Percentiles rank a stretch among this genome's conserved stretches.
Evolutionary conservation across 106 monocot genomes (phyloP).

Genomic region (Acanthochlamys bracteata): DNA sequence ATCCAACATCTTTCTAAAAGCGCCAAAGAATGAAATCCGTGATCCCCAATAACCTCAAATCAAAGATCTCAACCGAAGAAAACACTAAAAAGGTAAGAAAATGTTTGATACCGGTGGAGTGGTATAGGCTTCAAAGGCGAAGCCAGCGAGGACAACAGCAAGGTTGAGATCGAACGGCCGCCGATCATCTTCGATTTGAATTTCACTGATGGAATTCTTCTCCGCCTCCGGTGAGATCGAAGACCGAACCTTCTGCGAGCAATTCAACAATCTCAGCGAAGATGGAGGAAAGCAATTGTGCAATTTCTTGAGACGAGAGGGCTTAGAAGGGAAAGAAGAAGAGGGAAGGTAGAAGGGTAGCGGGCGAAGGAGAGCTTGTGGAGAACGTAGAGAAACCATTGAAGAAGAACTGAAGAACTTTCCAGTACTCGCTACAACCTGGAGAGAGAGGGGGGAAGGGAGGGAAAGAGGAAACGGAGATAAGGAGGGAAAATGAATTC

Average conservation of each 20-base stretch:
- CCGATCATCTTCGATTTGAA: too few relatives aligned
- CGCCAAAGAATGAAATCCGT: too few relatives aligned
- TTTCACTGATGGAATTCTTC: too few relatives aligned
- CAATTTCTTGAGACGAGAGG: constrained; percentile 15
- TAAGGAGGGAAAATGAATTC: too few relatives aligned
- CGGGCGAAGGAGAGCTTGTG: not conserved
- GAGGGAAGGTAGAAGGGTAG: constrained; percentile 3
- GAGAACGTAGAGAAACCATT: too few relatives aligned
- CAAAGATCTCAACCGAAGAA: not conserved
- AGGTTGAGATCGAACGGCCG: constrained; percentile 86
- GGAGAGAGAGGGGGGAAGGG: too few relatives aligned
- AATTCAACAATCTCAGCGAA: constrained; percentile 2
- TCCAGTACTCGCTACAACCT: too few relatives aligned
- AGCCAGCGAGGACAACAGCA: constrained; percentile 88
- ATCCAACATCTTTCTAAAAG: constrained; percentile 53
- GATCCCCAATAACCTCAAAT: too few relatives aligned
- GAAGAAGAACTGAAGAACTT: too few relatives aligned
- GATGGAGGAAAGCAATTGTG: not conserved
- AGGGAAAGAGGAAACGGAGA: too few relatives aligned
- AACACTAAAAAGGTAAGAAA: constrained; percentile 1
- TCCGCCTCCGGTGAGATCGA: not conserved
- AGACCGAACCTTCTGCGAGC: not conserved
- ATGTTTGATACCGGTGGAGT: constrained; percentile 54
- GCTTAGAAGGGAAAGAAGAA: not conserved
- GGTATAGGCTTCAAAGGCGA: constrained; percentile 89